Base-by-base conservation (phyloP, 2,329 filamentous ascomycete genomes). In the Aspergillus tubingensis region DNA sequence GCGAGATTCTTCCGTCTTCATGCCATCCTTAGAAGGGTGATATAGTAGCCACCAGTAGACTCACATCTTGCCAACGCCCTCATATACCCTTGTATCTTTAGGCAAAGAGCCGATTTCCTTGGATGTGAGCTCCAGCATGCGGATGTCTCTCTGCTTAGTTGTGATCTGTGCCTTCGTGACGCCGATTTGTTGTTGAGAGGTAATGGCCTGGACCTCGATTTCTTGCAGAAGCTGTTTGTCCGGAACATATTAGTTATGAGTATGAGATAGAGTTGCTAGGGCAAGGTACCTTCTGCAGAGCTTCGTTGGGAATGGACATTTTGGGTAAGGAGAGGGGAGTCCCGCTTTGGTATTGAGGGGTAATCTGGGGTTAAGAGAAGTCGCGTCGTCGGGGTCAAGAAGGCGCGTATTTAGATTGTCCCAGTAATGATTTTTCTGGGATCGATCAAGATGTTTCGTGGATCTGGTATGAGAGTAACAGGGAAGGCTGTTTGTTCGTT, bases 51-150 rank as follows among this genome's bases (percentile, higher is more conserved):
- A 5, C 47, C 41, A 54, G 17, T 17, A n/a, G 10, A 79, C 88
- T 71, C 78, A 97, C 95, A 99, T 98, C 81, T 98, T 99, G 54
- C 95, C 95, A 10, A 98, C 90, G 5, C 94, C 94, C 79, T 98
- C 94, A 71, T 98, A 99, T 27, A 96, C 86, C 32, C 88, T 88
- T 0, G 92, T 95, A 51, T 89, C 85, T 17, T 85, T 75, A 3
- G 92, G 89, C 62, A 99, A 79, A 6, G 86, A 84, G n/a, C 86
- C 85, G 53, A 98, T 83, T 78, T 99, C 95, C 65, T 85, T 91
- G 38, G 89, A 85, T 2, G 94, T 98, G 66, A 99, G 81, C 76
- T 96, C 91, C 44, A 96, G 84, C 79, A 97, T 87, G 48, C 95
- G 91, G 73, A 90, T 88, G 74, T 98, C 94, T 60, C 93, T 88